A percentile compares a stretch with the other conserved stretches of the same genome.
These are phyloP conservation scores for Pythium insidiosum DNA, from an alignment of 352 stramenopile genomes.

Conservation along the genomic window DNA sequence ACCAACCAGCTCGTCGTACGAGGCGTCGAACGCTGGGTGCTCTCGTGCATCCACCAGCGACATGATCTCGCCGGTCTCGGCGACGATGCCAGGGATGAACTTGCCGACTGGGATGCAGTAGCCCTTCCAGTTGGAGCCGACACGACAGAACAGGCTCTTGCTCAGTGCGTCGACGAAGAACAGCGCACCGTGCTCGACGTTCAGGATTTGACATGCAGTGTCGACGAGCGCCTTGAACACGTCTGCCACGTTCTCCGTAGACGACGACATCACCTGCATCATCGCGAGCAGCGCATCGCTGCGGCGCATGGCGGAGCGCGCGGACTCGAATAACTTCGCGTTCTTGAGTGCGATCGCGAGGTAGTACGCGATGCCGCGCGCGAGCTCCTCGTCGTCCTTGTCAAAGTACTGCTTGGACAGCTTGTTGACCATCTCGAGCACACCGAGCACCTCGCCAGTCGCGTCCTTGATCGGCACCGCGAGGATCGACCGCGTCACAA, in stretches of 20 bases:
- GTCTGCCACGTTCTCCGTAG: conserved; percentile 36
- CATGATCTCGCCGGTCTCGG: conserved; percentile 45
- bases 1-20: conserved; percentile 53
- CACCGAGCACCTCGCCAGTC: conserved; percentile 48
- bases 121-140: conserved; percentile 57
- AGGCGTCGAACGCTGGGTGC: conserved; percentile 58
- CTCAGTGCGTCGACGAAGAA: conserved; percentile 76
- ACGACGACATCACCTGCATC: conserved; percentile 44
- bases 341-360: conserved; percentile 64
- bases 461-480: conserved; percentile 77
- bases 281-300: conserved; percentile 60
- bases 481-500: conserved; percentile 64
- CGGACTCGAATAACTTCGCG: conserved; percentile 49
- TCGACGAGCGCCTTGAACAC: conserved; percentile 34
- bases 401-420: conserved; percentile 65
- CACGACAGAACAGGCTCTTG: conserved; percentile 55
- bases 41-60: conserved; percentile 43
- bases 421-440: conserved; percentile 65
- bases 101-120: conserved; percentile 60
- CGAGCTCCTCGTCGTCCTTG: conserved; percentile 57
- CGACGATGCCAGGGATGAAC: conserved; percentile 63
- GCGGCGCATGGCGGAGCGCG: conserved; percentile 40
- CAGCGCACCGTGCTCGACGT: conserved; percentile 56
- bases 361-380: conserved; percentile 52
- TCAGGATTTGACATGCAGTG: conserved; percentile 35